Conservation (phyloP, 1,284 basidiomycete genomes). For the Sporisorium exsertum region DNA sequence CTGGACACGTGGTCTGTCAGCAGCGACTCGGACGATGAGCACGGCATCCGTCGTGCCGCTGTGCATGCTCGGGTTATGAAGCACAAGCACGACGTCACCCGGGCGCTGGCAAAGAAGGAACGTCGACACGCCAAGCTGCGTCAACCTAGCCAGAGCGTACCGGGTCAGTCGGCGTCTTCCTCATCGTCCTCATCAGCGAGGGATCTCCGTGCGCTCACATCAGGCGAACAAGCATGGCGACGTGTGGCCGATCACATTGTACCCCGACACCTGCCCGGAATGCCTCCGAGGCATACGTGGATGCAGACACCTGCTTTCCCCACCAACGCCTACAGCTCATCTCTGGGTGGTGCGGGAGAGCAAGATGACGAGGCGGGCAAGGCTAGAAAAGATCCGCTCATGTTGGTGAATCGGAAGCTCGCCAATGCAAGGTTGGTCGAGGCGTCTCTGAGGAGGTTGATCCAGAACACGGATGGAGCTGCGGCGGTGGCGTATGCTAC, state of each 20-base stretch:
- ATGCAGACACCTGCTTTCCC: slow-evolving; percentile 57
- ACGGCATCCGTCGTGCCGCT: slow-evolving; percentile 30
- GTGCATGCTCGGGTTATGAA: slow-evolving; percentile 36
- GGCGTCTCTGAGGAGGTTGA: slow-evolving; percentile 51
- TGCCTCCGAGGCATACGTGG: slow-evolving; percentile 60
- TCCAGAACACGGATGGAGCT: slow-evolving; percentile 55
- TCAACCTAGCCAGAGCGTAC: slow-evolving; percentile 5
- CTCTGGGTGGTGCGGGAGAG: slow-evolving; percentile 15
- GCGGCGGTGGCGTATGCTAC: slow-evolving; percentile 41
- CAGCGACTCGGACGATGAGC: slow-evolving; percentile 38
- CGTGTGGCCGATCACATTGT: slow-evolving; percentile 51
- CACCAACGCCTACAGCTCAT: slow-evolving; percentile 40
- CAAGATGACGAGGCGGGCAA: slow-evolving; percentile 14
- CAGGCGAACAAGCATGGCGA: slow-evolving; percentile 50
- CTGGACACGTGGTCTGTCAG: slow-evolving; percentile 45
- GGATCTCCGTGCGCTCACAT: slow-evolving; percentile 35
- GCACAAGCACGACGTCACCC: slow-evolving; percentile 26
- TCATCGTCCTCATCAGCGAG: slow-evolving; percentile 12
- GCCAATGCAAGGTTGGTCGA: slow-evolving; percentile 62
- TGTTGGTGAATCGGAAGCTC: slow-evolving; percentile 58
- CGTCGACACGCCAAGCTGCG: slow-evolving; percentile 27
- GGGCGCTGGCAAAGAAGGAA: slow-evolving; percentile 18
- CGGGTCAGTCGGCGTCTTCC: not conserved
- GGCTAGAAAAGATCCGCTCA: slow-evolving; percentile 34
- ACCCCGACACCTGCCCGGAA: slow-evolving; percentile 53